Evolutionary conservation across 2,329 filamentous ascomycete genomes (phyloP).

Genomic region (Ophiocordyceps camponoti-rufipedis): DNA sequence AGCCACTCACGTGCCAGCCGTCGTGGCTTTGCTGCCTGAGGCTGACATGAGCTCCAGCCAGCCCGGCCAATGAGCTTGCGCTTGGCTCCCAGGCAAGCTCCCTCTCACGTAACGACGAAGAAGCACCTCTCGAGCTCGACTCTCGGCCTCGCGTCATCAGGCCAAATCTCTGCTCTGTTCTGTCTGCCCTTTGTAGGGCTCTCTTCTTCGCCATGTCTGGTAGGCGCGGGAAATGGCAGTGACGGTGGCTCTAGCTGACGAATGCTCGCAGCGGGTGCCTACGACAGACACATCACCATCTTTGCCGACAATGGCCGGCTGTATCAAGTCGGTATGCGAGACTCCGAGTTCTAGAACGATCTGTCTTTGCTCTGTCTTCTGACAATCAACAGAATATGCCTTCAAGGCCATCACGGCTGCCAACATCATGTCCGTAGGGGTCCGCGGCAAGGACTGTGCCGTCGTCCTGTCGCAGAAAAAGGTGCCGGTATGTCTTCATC

Average conservation of each 20-base stretch:
- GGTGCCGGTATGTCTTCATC: conserved; percentile 58
- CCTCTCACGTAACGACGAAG: conserved; percentile 25
- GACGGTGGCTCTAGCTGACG: conserved; percentile 6
- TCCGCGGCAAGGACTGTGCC: conserved; percentile 91
- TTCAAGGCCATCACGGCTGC: conserved; percentile 99
- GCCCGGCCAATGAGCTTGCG: conserved; percentile 11
- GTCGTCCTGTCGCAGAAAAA: conserved; percentile 99
- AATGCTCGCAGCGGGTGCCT: conserved; percentile 43
- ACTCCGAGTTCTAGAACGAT: no score
- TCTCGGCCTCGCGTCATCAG: neutral
- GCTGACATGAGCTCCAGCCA: conserved; percentile 8
- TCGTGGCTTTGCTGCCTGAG: conserved; percentile 12
- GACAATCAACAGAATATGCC: conserved; percentile 64
- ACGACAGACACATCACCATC: conserved; percentile 98
- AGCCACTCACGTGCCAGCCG: no score
- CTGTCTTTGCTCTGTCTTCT: neutral
- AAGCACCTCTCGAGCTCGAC: conserved; percentile 1
- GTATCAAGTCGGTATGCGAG: conserved; percentile 90
- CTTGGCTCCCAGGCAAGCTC: conserved; percentile 25
- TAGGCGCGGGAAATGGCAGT: conserved; percentile 11
- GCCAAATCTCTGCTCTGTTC: neutral
- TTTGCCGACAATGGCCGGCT: conserved; percentile 97
- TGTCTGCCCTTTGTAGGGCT: neutral
- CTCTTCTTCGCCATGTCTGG: conserved; percentile 30
- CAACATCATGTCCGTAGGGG: conserved; percentile 95